Evolutionary conservation across 352 stramenopile genomes (phyloP).

Genomic region (Globisporangium barbulae): DNA sequence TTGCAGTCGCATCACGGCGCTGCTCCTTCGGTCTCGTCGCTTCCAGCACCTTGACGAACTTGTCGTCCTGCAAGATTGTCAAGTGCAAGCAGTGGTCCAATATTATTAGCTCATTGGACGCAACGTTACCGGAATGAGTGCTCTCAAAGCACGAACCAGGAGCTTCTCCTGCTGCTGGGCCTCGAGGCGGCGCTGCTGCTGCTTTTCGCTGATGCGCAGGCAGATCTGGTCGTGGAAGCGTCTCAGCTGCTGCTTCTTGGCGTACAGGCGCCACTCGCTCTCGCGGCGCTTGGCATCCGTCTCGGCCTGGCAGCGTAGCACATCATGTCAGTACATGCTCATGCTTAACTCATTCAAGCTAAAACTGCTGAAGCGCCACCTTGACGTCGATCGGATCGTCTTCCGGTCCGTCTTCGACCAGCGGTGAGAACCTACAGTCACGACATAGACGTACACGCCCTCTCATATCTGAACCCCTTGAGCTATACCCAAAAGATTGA

Average conservation of each 20-base stretch:
- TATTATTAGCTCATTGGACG: neutral
- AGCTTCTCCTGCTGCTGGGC: constrained; percentile 22
- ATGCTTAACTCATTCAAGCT: neutral
- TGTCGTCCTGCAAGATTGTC: constrained; percentile 25
- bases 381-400: constrained; percentile 10
- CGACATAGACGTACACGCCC: neutral
- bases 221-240: constrained; percentile 66
- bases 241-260: constrained; percentile 40
- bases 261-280: constrained; percentile 27
- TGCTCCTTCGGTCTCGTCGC: constrained; percentile 16
- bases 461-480: neutral
- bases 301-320: constrained; percentile 22
- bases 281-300: constrained; percentile 33
- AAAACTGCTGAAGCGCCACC: neutral
- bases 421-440: neutral
- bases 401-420: constrained; percentile 5
- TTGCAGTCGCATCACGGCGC: neutral
- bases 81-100: neutral
- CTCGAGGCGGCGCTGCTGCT: constrained; percentile 34
- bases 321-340: neutral
- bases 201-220: constrained; percentile 42
- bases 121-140: too few relatives aligned
- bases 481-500: neutral
- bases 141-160: constrained; percentile 16
- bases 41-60: constrained; percentile 34